Percentiles rank a stretch among this genome's conserved stretches.
These are phyloP conservation scores for Curvularia hawaiiensis DNA, from an alignment of 2,329 filamentous ascomycete species.

Conservation along the genomic window DNA sequence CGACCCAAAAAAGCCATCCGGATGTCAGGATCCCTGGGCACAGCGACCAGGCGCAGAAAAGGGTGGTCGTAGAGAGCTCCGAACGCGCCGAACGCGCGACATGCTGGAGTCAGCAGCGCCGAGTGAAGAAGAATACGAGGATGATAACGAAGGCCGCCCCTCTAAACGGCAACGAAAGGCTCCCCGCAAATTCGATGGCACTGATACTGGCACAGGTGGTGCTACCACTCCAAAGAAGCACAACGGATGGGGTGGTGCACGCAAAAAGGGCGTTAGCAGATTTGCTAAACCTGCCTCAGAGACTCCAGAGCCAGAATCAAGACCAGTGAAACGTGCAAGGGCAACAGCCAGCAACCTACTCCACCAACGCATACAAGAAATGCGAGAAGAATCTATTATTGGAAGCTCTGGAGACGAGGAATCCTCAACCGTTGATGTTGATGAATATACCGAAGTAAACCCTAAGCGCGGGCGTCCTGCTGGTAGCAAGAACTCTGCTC, in stretches of 20 bases:
- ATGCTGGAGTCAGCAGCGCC: constrained; percentile 45
- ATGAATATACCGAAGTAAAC: constrained; percentile 30
- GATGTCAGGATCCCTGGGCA: constrained; percentile 62
- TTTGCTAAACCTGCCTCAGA: constrained; percentile 39
- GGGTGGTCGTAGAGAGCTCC: constrained; percentile 53
- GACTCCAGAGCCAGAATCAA: constrained; percentile 45
- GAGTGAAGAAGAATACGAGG: constrained; percentile 47
- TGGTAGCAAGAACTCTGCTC: constrained; percentile 54
- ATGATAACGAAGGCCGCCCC: constrained; percentile 39
- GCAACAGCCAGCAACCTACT: constrained; percentile 35
- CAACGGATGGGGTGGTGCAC: constrained; percentile 46
- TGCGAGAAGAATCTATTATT: constrained; percentile 50
- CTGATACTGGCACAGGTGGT: constrained; percentile 38
- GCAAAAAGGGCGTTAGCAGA: constrained; percentile 45
- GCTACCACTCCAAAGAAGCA: constrained; percentile 40
- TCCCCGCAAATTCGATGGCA: constrained; percentile 43
- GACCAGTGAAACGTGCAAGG: constrained; percentile 36
- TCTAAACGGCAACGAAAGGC: constrained; percentile 43
- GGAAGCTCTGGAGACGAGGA: constrained; percentile 46
- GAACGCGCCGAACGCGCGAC: constrained; percentile 51
- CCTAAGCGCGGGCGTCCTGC: constrained; percentile 46
- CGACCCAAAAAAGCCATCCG: constrained; percentile 56
- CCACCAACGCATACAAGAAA: constrained; percentile 53
- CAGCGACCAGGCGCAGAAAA: constrained; percentile 56
- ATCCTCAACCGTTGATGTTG: constrained; percentile 38